Evolutionary conservation across 257 asterid genomes (phyloP), one percentile per base, ranked within the genome.

Genomic region (Gentiana dahurica): DNA sequence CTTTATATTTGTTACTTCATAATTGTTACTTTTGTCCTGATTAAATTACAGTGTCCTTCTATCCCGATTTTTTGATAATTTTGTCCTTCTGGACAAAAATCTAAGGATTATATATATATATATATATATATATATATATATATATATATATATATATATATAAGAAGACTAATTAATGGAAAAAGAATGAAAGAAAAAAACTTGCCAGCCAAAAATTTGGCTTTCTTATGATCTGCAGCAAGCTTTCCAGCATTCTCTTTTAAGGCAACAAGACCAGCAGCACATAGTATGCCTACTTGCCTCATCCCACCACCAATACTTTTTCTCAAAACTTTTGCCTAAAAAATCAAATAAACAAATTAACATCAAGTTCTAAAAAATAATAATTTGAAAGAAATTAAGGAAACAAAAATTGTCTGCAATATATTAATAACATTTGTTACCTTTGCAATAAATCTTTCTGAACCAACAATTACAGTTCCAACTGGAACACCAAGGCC

Each of bases 401-500:
- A n/a, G 39, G 38, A 11, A 56, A 12, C 3, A n/a, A 53, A 6
- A 48, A 33, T 44, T 67, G 10, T 24, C 8, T 2, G 7, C 36
- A 66, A 24, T 5, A 2, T 9, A n/a, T 13, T 12, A 46, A 63
- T n/a, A n/a, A n/a, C n/a, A n/a, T n/a, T n/a, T 55, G 49, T 51
- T 73, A 88, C 98, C 95, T 64, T 83, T 67, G 79, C 68, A 62
- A 92, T 85, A 77, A 92, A 92, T 65, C 72, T 53, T 67, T 74
- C 75, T 3, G 99, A 76, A 76, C 99, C 97, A 52, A 93, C 99
- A 74, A 92, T 76, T 7, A 92, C 62, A 48, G 85, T 77, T 65
- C 99, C 99, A 38, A 80, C 97, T 10, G 99, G 99, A 51, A 97
- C 97, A 52, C 99, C 99, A 38, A 92, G 85, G 60, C 97, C 99